Conservation (phyloP, 257 asterid species). For the Capsicum pubescens region DNA sequence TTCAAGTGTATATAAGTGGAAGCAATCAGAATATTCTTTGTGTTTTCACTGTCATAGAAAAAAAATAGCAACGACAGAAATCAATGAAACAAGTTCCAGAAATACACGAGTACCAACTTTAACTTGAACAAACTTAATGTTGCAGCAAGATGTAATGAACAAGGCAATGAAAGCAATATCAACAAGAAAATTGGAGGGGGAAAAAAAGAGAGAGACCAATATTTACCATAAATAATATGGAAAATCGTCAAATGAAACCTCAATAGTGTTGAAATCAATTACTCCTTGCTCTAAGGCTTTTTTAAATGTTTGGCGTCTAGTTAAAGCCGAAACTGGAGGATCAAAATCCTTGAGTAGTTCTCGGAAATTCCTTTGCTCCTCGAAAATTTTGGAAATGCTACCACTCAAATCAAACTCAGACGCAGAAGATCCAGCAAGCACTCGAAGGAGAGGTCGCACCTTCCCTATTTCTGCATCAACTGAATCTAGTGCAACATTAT, state of each 20-base stretch:
- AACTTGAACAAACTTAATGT: slow-evolving; percentile 5
- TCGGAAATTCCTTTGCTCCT: slow-evolving; percentile 59
- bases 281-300: slow-evolving; percentile 67
- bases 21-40: slow-evolving; percentile 79
- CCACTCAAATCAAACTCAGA: slow-evolving; percentile 61
- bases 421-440: slow-evolving; percentile 53
- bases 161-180: neutral
- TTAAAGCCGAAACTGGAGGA: slow-evolving; percentile 55
- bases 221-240: slow-evolving; percentile 87
- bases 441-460: slow-evolving; percentile 58
- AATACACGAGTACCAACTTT: neutral
- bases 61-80: neutral
- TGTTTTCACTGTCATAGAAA: slow-evolving; percentile 63
- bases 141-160: neutral
- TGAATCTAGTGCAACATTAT: slow-evolving; percentile 38
- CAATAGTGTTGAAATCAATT: slow-evolving; percentile 58
- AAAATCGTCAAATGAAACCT: slow-evolving; percentile 75
- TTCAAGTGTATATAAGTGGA: slow-evolving; percentile 76
- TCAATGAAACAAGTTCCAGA: slow-evolving; percentile 9
- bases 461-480: slow-evolving; percentile 61
- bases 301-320: slow-evolving; percentile 75
- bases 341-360: slow-evolving; percentile 58
- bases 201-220: neutral
- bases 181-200: neutral
- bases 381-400: slow-evolving; percentile 57